Evolutionary conservation across 352 stramenopile genomes (phyloP).

Genomic region (Phytophthora europaea): DNA sequence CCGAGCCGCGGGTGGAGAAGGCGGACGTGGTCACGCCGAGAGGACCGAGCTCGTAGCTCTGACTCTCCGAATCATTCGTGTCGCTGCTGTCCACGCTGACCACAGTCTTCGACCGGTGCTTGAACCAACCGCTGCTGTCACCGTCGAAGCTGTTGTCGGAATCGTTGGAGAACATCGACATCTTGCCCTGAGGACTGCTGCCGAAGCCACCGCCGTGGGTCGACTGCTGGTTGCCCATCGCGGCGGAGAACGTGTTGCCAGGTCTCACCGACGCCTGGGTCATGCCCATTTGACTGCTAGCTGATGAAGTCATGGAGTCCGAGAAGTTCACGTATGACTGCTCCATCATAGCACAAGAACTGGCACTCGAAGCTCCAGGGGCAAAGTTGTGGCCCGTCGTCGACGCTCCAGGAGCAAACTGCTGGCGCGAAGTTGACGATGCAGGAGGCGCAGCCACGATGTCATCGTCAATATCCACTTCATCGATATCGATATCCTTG

Average conservation of each 20-base stretch:
- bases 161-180: slow-evolving; percentile 58
- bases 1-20: slow-evolving; percentile 33
- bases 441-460: slow-evolving; percentile 24
- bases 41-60: slow-evolving; percentile 37
- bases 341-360: slow-evolving; percentile 35
- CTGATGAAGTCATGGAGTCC: slow-evolving; percentile 42
- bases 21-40: slow-evolving; percentile 37
- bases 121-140: slow-evolving; percentile 57
- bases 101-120: slow-evolving; percentile 56
- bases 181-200: slow-evolving; percentile 44
- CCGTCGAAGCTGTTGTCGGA: slow-evolving; percentile 48
- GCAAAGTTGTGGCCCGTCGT: slow-evolving; percentile 20
- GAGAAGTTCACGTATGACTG: slow-evolving; percentile 58
- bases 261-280: slow-evolving; percentile 19
- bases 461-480: slow-evolving; percentile 41
- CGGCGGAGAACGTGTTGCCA: slow-evolving; percentile 42
- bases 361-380: slow-evolving; percentile 25
- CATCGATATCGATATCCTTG: slow-evolving; percentile 50
- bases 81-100: slow-evolving; percentile 42
- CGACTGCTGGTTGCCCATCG: slow-evolving; percentile 27
- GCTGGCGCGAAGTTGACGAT: slow-evolving; percentile 1
- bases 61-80: slow-evolving; percentile 25
- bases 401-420: slow-evolving; percentile 29
- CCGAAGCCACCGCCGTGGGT: slow-evolving; percentile 24
- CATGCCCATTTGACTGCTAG: slow-evolving; percentile 25